Conservation (phyloP, 1,284 basidiomycete genomes). For the Trichosporon coremiiforme region DNA sequence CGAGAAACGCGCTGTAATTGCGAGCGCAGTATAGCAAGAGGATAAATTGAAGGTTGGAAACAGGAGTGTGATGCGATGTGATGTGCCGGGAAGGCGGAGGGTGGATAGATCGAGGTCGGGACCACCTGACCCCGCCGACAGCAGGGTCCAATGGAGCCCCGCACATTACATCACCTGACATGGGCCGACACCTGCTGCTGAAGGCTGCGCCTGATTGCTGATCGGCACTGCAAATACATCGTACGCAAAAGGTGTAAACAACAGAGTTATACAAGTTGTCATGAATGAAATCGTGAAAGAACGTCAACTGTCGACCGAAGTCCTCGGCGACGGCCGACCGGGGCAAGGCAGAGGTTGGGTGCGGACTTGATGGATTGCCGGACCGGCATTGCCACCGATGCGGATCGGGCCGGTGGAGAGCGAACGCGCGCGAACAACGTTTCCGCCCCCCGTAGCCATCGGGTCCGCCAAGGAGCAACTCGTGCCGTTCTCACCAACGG, state of each 20-base stretch:
- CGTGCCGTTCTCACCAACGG: neutral
- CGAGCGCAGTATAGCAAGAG: neutral
- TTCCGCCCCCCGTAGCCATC: too few relatives aligned
- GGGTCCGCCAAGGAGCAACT: neutral
- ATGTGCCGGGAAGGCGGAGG: constrained; percentile 10
- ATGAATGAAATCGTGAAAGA: neutral
- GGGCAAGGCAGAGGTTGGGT: neutral
- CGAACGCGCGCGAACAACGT: constrained; percentile 19
- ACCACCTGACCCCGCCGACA: constrained; percentile 5
- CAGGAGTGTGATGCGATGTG: neutral
- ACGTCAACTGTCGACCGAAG: neutral
- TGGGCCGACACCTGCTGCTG: too few relatives aligned
- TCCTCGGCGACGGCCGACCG: neutral
- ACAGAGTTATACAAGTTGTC: neutral
- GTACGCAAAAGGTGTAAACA: neutral
- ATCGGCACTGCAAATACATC: neutral
- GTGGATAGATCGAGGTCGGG: constrained; percentile 29
- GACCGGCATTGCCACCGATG: neutral
- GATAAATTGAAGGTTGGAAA: neutral
- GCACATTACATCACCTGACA: neutral
- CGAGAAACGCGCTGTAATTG: neutral
- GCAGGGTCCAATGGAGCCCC: neutral
- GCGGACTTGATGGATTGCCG: neutral
- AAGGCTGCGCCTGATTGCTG: too few relatives aligned
- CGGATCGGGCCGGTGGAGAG: constrained; percentile 3